Conservation (phyloP, 1,284 basidiomycete genomes). For the Cutaneotrichosporon daszewskae region DNA sequence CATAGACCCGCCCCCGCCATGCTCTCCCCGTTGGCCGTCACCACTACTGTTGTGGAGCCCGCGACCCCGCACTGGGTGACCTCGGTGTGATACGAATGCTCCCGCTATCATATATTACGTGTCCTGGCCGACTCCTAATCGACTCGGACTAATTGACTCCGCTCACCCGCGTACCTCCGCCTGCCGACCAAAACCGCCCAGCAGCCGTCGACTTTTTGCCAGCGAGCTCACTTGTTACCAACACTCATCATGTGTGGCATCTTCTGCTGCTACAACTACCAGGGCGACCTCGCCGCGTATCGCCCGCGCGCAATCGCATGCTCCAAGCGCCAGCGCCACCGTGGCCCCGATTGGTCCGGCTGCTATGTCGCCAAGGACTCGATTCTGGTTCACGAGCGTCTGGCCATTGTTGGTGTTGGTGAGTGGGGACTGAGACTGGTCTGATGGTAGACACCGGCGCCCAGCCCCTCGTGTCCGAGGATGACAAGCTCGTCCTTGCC, state of each 20-base stretch:
- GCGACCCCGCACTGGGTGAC: too few relatives aligned
- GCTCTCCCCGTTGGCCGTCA: too few relatives aligned
- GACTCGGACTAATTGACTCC: background rate
- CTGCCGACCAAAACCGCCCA: too few relatives aligned
- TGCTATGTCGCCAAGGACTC: constrained; percentile 76
- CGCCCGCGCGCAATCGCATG: constrained; percentile 71
- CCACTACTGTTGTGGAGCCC: too few relatives aligned
- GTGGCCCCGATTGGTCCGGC: constrained; percentile 95
- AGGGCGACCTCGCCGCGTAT: constrained; percentile 64
- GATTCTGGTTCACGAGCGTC: constrained; percentile 79
- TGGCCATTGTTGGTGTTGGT: constrained; percentile 98
- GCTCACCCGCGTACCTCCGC: background rate
- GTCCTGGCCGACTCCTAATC: background rate
- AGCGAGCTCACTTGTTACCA: too few relatives aligned
- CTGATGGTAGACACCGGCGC: constrained; percentile 76
- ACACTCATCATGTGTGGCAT: constrained; percentile 74
- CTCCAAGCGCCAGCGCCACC: constrained; percentile 82
- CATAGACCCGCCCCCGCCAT: too few relatives aligned
- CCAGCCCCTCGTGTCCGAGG: constrained; percentile 84
- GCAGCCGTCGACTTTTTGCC: too few relatives aligned
- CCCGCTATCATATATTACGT: background rate
- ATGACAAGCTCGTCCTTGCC: constrained; percentile 77
- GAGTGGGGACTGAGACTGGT: constrained; percentile 43
- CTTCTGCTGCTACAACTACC: constrained; percentile 70
- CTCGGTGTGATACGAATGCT: background rate